A percentile compares a stretch with the other conserved stretches of the same genome.
phyloP scores from a whole-genome alignment of 2,329 filamentous ascomycete genomes.

The Periconia sp. region DNA sequence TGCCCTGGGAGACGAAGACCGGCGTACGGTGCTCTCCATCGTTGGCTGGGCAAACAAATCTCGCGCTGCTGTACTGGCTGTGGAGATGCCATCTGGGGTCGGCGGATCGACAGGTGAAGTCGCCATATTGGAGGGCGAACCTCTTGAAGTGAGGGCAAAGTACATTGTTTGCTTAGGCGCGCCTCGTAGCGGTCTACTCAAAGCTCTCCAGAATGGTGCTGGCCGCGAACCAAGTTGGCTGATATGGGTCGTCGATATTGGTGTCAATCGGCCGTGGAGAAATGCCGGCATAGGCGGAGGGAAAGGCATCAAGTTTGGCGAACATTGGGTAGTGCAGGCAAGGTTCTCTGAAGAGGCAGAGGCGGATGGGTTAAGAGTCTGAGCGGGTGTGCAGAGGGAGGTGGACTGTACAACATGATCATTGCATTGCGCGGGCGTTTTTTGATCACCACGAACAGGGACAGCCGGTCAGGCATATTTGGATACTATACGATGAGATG shows the following conservation, averaged over 20 bases:
- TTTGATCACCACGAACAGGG: no score
- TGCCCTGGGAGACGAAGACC: slow-evolving; percentile 81
- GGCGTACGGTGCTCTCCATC: slow-evolving; percentile 83
- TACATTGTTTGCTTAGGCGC: slow-evolving; percentile 86
- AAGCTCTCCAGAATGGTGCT: slow-evolving; percentile 71
- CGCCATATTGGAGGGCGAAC: slow-evolving; percentile 71
- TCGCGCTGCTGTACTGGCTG: slow-evolving; percentile 79
- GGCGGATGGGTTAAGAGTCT: slow-evolving; percentile 1
- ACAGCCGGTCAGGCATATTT: no score
- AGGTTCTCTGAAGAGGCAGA: slow-evolving; percentile 41
- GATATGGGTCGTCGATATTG: slow-evolving; percentile 85
- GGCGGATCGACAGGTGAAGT: slow-evolving; percentile 72
- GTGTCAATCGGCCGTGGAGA: slow-evolving; percentile 83
- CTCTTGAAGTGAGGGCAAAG: slow-evolving; percentile 79
- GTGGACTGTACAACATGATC: slow-evolving; percentile 4
- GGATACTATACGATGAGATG: no score
- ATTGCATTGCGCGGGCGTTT: slow-evolving; percentile 31
- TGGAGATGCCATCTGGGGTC: slow-evolving; percentile 91
- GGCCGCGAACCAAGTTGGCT: slow-evolving; percentile 68
- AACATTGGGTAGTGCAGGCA: slow-evolving; percentile 82
- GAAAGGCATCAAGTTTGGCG: slow-evolving; percentile 86
- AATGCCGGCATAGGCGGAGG: slow-evolving; percentile 82
- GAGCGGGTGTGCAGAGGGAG: neutral
- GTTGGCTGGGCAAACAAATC: slow-evolving; percentile 94
- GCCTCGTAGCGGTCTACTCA: slow-evolving; percentile 82